A percentile compares a stretch with the other conserved stretches of the same genome.
phyloP scores from a whole-genome alignment of 2,329 filamentous ascomycete genomes.

The Pyrenophora graminea region DNA sequence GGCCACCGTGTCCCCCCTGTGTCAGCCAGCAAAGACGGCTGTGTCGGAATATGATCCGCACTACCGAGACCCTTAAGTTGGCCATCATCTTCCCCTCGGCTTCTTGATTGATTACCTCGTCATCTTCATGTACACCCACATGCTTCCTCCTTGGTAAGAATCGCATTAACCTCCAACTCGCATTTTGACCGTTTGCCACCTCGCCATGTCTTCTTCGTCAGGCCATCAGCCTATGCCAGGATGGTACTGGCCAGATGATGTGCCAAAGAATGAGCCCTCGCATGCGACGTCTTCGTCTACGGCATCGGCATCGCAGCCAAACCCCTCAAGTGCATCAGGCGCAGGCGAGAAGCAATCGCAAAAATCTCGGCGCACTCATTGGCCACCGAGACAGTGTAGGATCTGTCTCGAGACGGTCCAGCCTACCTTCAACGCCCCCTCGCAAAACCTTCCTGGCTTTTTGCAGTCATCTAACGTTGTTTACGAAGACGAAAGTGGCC shows the following conservation, averaged over 20 bases:
- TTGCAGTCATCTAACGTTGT: constrained; percentile 64
- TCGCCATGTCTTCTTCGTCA: constrained; percentile 49
- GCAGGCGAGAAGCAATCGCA: constrained; percentile 19
- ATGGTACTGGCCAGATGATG: constrained; percentile 55
- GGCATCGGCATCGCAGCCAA: constrained; percentile 18
- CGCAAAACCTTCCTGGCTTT: constrained; percentile 60
- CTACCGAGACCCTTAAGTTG: constrained; percentile 25
- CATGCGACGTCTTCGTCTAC: constrained; percentile 16
- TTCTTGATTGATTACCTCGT: constrained; percentile 27
- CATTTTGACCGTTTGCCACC: not conserved
- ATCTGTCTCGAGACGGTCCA: constrained; percentile 80
- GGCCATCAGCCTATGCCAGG: constrained; percentile 47
- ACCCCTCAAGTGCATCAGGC: constrained; percentile 21
- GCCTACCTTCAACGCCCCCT: constrained; percentile 62
- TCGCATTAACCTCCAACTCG: constrained; percentile 22
- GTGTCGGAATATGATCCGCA: constrained; percentile 24
- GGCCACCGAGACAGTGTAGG: constrained; percentile 76
- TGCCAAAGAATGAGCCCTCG: constrained; percentile 41
- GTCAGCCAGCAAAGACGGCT: constrained; percentile 22
- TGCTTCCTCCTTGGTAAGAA: constrained; percentile 31
- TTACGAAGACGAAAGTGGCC: constrained; percentile 76
- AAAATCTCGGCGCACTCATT: constrained; percentile 53
- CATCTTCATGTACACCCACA: constrained; percentile 18
- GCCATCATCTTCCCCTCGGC: constrained; percentile 26
- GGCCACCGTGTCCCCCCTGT: constrained; percentile 40